Evolutionary conservation across 2,329 filamentous ascomycete genomes (phyloP).

Genomic region (Cladosporium oxysporum): DNA sequence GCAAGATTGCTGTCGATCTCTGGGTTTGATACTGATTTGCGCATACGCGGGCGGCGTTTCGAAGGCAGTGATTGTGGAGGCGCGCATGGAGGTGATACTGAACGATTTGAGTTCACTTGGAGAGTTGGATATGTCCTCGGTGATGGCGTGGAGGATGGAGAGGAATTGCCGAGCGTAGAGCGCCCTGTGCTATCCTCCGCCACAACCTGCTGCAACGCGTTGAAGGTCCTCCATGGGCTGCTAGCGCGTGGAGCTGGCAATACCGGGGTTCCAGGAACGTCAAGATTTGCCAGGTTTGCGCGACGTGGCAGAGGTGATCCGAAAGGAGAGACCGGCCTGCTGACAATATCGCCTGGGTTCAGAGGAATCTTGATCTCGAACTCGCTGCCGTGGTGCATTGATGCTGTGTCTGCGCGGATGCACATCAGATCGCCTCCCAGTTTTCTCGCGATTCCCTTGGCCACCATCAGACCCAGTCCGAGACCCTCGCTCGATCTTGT

Average conservation of each 20-base stretch:
- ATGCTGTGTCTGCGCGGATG: conserved; percentile 62
- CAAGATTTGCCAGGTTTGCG: conserved; percentile 17
- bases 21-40: conserved; percentile 33
- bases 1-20: conserved; percentile 59
- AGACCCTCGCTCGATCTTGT: conserved; percentile 68
- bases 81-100: conserved; percentile 10
- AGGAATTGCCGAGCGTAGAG: neutral
- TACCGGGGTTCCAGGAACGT: neutral
- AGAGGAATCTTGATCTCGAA: conserved; percentile 69
- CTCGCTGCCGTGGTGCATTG: conserved; percentile 63
- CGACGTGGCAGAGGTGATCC: conserved; percentile 45
- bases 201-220: conserved; percentile 30
- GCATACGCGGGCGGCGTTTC: conserved; percentile 22
- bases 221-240: conserved; percentile 30
- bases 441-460: conserved; percentile 68
- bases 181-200: conserved; percentile 4
- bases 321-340: conserved; percentile 54
- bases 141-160: conserved; percentile 24
- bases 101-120: neutral
- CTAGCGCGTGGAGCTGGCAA: conserved; percentile 11
- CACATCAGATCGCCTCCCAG: conserved; percentile 69
- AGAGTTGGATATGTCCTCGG: conserved; percentile 20
- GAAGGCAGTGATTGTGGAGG: neutral
- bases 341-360: conserved; percentile 52
- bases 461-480: conserved; percentile 69